These are phyloP conservation scores for Zygosaccharomyces sapae DNA, from an alignment of 1,139 yeast species.

Conservation along the genomic window DNA sequence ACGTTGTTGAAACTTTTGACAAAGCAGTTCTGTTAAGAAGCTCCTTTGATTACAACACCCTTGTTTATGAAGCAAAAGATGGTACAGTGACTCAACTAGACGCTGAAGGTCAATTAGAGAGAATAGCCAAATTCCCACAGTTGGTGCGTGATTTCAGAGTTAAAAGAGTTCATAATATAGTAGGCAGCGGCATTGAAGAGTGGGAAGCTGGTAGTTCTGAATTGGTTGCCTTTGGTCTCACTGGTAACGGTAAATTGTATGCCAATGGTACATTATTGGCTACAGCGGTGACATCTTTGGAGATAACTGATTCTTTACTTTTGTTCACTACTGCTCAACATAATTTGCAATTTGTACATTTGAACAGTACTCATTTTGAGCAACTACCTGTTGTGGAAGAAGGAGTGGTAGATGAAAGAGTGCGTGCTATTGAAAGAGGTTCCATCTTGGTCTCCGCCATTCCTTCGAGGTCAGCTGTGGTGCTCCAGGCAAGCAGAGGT, in stretches of 20 bases:
- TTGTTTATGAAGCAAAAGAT: conserved; percentile 60
- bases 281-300: conserved; percentile 77
- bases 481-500: conserved; percentile 93
- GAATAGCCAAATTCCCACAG: conserved; percentile 58
- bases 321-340: conserved; percentile 88
- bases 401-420: conserved; percentile 62
- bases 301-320: conserved; percentile 66
- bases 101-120: conserved; percentile 33
- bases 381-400: conserved; percentile 39
- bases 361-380: conserved; percentile 43
- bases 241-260: conserved; percentile 68
- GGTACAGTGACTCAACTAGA: conserved; percentile 52
- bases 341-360: conserved; percentile 75
- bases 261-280: conserved; percentile 60
- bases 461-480: conserved; percentile 79
- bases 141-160: conserved; percentile 63
- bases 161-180: conserved; percentile 34
- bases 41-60: conserved; percentile 48
- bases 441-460: conserved; percentile 73
- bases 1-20: conserved; percentile 43
- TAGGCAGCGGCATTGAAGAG: conserved; percentile 28
- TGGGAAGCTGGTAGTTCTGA: conserved; percentile 35
- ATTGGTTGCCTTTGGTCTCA: conserved; percentile 61
- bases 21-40: conserved; percentile 57
- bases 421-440: conserved; percentile 87